phyloP scores from a whole-genome alignment of 1,284 basidiomycete genomes.

The Ceratobasidium sp. region DNA sequence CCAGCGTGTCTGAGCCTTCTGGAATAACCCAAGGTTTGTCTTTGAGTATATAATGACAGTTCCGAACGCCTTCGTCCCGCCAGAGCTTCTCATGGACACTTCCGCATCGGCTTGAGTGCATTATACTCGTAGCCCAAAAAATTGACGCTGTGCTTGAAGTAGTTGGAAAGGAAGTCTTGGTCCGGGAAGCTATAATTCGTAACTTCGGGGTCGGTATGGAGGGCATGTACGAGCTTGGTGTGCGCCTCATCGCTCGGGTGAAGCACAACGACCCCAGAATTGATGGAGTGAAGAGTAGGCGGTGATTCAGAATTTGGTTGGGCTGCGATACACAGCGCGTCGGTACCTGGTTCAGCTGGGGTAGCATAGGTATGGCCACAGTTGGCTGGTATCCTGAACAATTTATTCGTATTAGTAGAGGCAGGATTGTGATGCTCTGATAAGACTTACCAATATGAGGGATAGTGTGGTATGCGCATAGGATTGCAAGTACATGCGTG shows the following conservation, averaged over 20 bases:
- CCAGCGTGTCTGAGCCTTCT: not conserved
- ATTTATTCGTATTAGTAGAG: not conserved
- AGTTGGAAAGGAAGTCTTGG: slow-evolving; percentile 86
- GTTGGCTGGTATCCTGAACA: slow-evolving; percentile 80
- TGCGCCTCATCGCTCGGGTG: slow-evolving; percentile 63
- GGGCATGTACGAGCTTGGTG: slow-evolving; percentile 56
- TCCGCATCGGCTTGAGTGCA: slow-evolving; percentile 77
- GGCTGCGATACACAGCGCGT: slow-evolving; percentile 57
- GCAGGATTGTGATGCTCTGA: not conserved
- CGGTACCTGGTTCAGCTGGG: slow-evolving; percentile 36
- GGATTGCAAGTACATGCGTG: slow-evolving; percentile 97
- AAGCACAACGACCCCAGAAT: slow-evolving; percentile 88
- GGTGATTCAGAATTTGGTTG: slow-evolving; percentile 61
- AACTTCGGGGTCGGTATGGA: slow-evolving; percentile 73
- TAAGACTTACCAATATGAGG: slow-evolving; percentile 77
- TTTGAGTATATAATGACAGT: slow-evolving; percentile 38
- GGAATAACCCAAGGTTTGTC: slow-evolving; percentile 40
- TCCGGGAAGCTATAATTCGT: slow-evolving; percentile 83
- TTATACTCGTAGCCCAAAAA: slow-evolving; percentile 85
- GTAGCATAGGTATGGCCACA: slow-evolving; percentile 79
- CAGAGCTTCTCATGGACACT: slow-evolving; percentile 73
- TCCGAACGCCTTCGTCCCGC: slow-evolving; percentile 71
- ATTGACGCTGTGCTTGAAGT: slow-evolving; percentile 78
- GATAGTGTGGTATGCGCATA: slow-evolving; percentile 81
- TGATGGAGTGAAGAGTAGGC: slow-evolving; percentile 78